Conservation (phyloP, 176 grass and related monocot genomes). For the Neostapfia colusana region DNA sequence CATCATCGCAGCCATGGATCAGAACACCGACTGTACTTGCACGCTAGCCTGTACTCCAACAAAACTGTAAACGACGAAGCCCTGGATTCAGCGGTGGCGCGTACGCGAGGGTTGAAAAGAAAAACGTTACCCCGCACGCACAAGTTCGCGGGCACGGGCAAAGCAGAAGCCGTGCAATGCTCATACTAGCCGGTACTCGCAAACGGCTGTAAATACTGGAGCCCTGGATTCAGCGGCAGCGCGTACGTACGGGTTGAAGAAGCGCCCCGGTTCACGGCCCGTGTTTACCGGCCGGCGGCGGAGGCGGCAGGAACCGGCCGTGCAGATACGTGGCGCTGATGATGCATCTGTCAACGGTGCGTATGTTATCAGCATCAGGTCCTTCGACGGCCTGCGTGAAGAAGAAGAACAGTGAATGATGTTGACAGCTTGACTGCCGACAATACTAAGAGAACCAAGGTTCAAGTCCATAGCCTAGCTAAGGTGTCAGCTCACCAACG, state of each 20-base stretch:
- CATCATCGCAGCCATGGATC: not conserved
- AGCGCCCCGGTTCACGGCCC: not conserved
- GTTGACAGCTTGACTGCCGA: not conserved
- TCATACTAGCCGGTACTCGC: not conserved
- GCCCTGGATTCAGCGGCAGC: not conserved
- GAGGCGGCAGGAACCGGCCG: not conserved
- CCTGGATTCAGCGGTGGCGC: not conserved
- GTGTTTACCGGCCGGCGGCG: not conserved
- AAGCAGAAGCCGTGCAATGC: not conserved
- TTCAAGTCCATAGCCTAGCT: not conserved
- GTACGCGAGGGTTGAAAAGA: not conserved
- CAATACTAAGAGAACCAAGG: too few species aligned
- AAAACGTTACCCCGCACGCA: not conserved
- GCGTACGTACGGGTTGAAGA: not conserved
- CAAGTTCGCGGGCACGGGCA: not conserved
- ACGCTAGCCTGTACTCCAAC: not conserved
- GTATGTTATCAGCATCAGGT: not conserved
- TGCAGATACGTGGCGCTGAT: not conserved
- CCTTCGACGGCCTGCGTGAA: not conserved
- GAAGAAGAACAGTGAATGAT: not conserved
- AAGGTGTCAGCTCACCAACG: not conserved
- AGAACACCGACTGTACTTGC: not conserved
- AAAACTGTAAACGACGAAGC: not conserved
- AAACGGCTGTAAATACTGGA: not conserved
- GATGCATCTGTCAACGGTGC: not conserved